A percentile compares a stretch with the other conserved stretches of the same genome.
These are phyloP conservation scores for Zygosaccharomyces bailii DNA, from an alignment of 805 yeast species.

Conservation along the genomic window DNA sequence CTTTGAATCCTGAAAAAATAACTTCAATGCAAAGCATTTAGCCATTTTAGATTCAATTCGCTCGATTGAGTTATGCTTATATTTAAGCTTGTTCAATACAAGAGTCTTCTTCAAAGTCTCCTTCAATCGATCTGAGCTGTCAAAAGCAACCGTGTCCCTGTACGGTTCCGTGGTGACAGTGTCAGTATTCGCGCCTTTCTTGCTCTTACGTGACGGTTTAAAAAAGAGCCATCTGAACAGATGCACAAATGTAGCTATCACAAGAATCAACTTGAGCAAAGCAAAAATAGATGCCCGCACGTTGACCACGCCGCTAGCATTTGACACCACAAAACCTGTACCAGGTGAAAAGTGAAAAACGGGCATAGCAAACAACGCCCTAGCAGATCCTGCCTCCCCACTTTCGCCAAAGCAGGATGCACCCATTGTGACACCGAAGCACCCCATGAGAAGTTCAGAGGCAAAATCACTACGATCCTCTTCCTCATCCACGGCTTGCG, in stretches of 20 bases:
- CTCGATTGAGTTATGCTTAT: slow-evolving; percentile 20
- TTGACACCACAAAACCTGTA: slow-evolving; percentile 21
- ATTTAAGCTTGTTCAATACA: slow-evolving; percentile 20
- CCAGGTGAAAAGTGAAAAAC: slow-evolving; percentile 33
- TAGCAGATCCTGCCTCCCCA: slow-evolving; percentile 39
- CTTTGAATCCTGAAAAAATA: slow-evolving; percentile 14
- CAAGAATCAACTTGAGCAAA: slow-evolving; percentile 27
- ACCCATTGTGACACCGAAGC: slow-evolving; percentile 62
- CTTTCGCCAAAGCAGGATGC: slow-evolving; percentile 56
- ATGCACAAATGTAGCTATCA: slow-evolving; percentile 29
- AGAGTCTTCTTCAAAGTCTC: slow-evolving; percentile 22
- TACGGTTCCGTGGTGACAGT: slow-evolving; percentile 12
- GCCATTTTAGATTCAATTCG: slow-evolving; percentile 22
- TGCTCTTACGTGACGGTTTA: slow-evolving; percentile 3
- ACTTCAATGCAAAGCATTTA: slow-evolving; percentile 27
- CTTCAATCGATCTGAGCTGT: slow-evolving; percentile 11
- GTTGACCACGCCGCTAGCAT: slow-evolving; percentile 28
- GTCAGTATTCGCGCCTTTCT: slow-evolving; percentile 3
- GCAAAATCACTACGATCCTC: slow-evolving; percentile 25
- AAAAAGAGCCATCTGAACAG: slow-evolving; percentile 23
- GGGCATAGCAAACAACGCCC: slow-evolving; percentile 49
- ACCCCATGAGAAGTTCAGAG: slow-evolving; percentile 56
- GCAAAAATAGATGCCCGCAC: slow-evolving; percentile 29
- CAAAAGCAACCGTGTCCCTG: slow-evolving; percentile 19
- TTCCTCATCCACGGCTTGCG: slow-evolving; percentile 5